phyloP scores from a whole-genome alignment of 2,329 filamentous ascomycete genomes.

The Hypoxylon sp. region DNA sequence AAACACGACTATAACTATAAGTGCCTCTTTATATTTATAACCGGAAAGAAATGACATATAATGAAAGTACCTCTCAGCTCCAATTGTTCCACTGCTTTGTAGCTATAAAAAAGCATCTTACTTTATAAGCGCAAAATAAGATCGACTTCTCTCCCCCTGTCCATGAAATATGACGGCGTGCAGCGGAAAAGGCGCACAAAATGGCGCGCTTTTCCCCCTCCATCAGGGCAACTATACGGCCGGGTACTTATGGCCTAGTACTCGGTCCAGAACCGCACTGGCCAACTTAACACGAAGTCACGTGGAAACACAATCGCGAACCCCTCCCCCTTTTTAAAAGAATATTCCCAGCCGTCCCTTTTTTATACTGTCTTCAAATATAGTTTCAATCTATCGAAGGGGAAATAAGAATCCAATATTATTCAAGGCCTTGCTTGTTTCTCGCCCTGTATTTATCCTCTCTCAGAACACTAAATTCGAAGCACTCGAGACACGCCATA shows the following conservation, averaged over 20 bases:
- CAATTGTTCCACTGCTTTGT: conserved; percentile 15
- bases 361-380: neutral
- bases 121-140: conserved; percentile 22
- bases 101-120: conserved; percentile 9
- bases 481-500: no score
- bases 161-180: conserved; percentile 25
- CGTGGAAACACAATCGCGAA: conserved; percentile 28
- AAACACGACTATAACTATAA: neutral
- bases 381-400: no score
- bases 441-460: no score
- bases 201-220: conserved; percentile 33
- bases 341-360: neutral
- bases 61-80: neutral
- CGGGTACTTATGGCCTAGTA: neutral
- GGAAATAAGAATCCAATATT: neutral
- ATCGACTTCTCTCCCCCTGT: conserved; percentile 34
- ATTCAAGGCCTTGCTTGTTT: neutral
- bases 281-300: conserved; percentile 45
- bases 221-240: conserved; percentile 7
- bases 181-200: conserved; percentile 27
- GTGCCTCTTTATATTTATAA: conserved; percentile 4
- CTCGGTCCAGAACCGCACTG: conserved; percentile 24
- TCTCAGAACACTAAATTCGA: no score
- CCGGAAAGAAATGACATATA: neutral
- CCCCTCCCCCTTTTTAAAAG: conserved; percentile 10